phyloP scores from a whole-genome alignment of 176 grass and related monocot species.

The Alopecurus myosuroides region DNA sequence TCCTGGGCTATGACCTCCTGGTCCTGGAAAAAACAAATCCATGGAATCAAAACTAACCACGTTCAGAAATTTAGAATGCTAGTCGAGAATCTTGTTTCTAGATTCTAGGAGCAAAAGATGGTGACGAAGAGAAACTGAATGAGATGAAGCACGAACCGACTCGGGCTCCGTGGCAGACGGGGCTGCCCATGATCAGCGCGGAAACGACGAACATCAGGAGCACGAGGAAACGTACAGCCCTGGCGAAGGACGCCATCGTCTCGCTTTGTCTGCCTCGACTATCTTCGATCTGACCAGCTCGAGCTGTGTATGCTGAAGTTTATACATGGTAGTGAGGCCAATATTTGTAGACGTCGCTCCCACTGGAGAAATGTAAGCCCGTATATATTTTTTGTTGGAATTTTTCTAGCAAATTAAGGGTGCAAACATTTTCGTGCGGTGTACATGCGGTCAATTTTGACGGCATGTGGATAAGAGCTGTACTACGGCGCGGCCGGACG shows the following conservation, averaged over 20 bases:
- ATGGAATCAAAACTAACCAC: background rate
- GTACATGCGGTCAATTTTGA: background rate
- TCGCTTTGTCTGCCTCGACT: background rate
- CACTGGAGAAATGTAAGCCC: background rate
- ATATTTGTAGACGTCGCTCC: background rate
- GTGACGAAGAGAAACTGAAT: background rate
- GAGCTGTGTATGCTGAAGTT: background rate
- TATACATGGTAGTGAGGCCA: background rate
- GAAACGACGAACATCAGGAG: background rate
- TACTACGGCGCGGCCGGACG: background rate
- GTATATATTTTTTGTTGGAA: background rate
- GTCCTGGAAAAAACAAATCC: background rate
- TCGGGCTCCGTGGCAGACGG: background rate
- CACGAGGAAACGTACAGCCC: background rate
- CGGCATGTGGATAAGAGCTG: background rate
- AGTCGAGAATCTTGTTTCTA: background rate
- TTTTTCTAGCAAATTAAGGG: background rate
- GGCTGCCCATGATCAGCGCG: background rate
- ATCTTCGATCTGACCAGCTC: background rate
- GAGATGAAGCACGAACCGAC: background rate
- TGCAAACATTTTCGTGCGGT: background rate
- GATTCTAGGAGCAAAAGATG: background rate
- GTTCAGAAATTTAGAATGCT: background rate
- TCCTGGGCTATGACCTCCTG: background rate
- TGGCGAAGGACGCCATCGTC: background rate